Percentiles rank a stretch among this genome's conserved stretches.
Evolutionary conservation across 2,329 filamentous ascomycete genomes (phyloP).

Genomic region (Trichoderma oligosporum): DNA sequence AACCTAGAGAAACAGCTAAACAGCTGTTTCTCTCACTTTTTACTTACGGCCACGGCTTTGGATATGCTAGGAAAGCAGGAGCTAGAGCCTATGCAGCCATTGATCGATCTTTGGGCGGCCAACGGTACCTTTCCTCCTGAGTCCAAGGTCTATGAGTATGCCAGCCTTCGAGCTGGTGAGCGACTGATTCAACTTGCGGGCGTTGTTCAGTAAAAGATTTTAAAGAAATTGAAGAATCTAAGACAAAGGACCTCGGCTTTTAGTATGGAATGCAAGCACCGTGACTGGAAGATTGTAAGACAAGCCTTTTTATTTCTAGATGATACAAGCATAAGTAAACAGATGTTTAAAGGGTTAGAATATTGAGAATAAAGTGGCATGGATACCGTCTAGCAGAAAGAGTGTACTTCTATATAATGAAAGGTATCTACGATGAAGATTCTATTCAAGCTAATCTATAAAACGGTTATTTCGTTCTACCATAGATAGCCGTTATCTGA

Average conservation of each 20-base stretch:
- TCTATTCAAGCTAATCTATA: too few relatives aligned
- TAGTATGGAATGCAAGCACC: neutral
- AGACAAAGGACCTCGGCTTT: too few relatives aligned
- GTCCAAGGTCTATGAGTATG: constrained; percentile 63
- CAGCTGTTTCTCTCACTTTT: constrained; percentile 83
- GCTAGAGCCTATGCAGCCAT: constrained; percentile 90
- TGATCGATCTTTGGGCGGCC: constrained; percentile 87
- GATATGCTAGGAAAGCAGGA: constrained; percentile 85
- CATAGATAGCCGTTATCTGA: too few relatives aligned
- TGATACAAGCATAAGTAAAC: neutral
- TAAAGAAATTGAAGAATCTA: neutral
- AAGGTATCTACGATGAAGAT: too few relatives aligned
- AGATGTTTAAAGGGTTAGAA: neutral
- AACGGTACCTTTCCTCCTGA: constrained; percentile 83
- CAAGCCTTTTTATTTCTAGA: constrained; percentile 29
- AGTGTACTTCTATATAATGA: too few relatives aligned
- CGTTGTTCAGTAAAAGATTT: constrained; percentile 28
- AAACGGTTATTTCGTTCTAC: too few relatives aligned
- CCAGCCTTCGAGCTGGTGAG: constrained; percentile 59
- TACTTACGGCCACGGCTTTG: constrained; percentile 73
- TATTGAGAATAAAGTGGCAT: too few relatives aligned
- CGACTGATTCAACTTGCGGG: constrained; percentile 50
- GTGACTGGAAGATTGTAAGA: constrained; percentile 3
- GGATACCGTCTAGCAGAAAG: too few relatives aligned
- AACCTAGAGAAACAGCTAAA: constrained; percentile 79